These are phyloP conservation scores for Raddia guianensis DNA, from an alignment of 176 grass and related monocot genomes.

Conservation along the genomic window DNA sequence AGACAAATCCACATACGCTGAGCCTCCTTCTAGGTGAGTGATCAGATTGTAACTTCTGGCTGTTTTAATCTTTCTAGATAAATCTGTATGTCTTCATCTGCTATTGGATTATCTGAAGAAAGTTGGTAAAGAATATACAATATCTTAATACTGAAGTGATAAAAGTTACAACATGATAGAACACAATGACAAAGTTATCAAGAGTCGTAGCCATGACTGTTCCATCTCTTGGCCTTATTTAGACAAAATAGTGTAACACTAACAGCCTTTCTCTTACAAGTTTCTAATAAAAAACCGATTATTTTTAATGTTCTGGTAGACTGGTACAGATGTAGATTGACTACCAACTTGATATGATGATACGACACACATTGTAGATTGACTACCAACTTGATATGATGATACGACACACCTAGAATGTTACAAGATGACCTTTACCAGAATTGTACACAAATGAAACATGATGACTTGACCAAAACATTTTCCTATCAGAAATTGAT, in stretches of 20 bases:
- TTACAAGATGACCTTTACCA: neutral
- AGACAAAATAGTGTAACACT: neutral
- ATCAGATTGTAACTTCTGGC: neutral
- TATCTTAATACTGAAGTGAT: slow-evolving; percentile 5
- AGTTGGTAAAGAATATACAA: neutral
- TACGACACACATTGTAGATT: too few species aligned
- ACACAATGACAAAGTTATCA: neutral
- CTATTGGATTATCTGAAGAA: slow-evolving; percentile 25
- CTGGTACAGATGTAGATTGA: too few species aligned
- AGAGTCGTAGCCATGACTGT: neutral
- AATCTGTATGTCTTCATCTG: neutral
- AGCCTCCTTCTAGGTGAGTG: slow-evolving; percentile 89
- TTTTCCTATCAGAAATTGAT: neutral
- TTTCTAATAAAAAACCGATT: neutral
- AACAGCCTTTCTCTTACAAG: neutral
- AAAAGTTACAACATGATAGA: neutral
- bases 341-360: neutral
- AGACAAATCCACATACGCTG: slow-evolving; percentile 89
- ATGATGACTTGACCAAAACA: neutral
- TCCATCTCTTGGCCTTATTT: neutral
- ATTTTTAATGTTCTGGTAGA: too few species aligned
- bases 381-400: neutral
- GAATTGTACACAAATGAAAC: slow-evolving; percentile 15
- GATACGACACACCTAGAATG: neutral
- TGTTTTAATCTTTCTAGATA: neutral